Conservation (phyloP, 345 rosid species). For the Citrus australasica region DNA sequence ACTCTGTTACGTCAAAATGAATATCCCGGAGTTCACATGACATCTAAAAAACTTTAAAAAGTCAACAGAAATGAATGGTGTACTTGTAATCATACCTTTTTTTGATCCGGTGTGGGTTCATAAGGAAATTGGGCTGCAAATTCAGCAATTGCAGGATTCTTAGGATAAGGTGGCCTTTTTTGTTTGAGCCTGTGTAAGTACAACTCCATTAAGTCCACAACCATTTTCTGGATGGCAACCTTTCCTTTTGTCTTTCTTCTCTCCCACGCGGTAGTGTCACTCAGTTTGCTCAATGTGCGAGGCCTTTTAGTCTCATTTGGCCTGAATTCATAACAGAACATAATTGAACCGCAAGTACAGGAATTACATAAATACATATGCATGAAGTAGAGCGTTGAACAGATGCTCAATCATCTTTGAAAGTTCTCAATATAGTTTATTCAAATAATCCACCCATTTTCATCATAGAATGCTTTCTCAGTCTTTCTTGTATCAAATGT, state of each 20-base stretch:
- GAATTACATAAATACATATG: neutral
- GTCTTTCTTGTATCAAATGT: neutral
- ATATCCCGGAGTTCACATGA: neutral
- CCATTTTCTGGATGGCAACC: conserved; percentile 97
- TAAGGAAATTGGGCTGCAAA: conserved; percentile 72
- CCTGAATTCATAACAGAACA: conserved; percentile 36
- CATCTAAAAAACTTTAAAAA: neutral
- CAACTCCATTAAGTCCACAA: conserved; percentile 94
- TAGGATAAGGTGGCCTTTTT: conserved; percentile 76
- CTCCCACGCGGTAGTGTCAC: conserved; percentile 80
- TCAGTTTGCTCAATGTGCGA: conserved; percentile 74
- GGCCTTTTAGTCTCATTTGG: conserved; percentile 86
- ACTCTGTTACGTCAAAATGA: neutral
- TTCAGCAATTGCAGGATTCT: conserved; percentile 58
- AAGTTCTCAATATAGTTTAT: neutral
- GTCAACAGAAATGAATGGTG: neutral
- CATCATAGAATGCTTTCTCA: neutral
- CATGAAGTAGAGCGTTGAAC: neutral
- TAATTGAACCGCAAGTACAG: conserved; percentile 3
- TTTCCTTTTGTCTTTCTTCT: conserved; percentile 92
- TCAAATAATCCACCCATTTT: neutral
- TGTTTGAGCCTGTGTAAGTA: conserved; percentile 89
- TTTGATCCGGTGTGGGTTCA: conserved; percentile 88
- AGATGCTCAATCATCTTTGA: neutral
- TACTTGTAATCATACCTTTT: conserved; percentile 40